Evolutionary conservation across 179 eudicot genomes (phyloP), one percentile per base, ranked within the genome.

Genomic region (Carnegiea gigantea): DNA sequence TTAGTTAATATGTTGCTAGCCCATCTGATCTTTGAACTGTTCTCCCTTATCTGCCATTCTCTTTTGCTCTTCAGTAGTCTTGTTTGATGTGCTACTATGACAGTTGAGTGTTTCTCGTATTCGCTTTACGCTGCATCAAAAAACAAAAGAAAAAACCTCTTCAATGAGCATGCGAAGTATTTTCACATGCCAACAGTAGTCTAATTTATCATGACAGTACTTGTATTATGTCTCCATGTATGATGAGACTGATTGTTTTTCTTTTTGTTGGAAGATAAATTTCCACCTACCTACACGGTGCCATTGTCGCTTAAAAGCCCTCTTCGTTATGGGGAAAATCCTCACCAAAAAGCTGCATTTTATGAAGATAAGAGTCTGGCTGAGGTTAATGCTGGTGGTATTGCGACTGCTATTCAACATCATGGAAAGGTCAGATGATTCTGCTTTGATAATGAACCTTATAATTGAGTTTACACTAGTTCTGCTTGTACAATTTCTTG

Each of bases 291-390:
- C 89, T 88, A 92, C 76, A 94, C 98, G 17, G 89, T 92, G 64
- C 91, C 98, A 65, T 81, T 96, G 82, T 88, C 92, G 28, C 91
- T 91, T 75, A 89, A 88, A 83, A 88, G 88, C 82, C 87, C 95
- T 62, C 97, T 96, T 82, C 96, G 99, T 12, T 96, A 96, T 87
- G 99, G 99, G 77, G 99, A 96, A 90, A 96, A 96, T 86, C 98
- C 99, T 79, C 99, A 96, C 83, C 99, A 96, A 78, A 96, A 84
- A 85, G 99, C 99, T 86, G 98, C 97, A 79, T 90, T 96, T 85
- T 96, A 96, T 83, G 89, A 83, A 67, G 95, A 96, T 79, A 94
- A 91, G 85, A 94, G 98, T 89, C 93, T 96, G 24, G 88, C 98
- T 36, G 99, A 96, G 88, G 89, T 96, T 81, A 91, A 91, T 86